Conservation (phyloP, 768 basidiomycete genomes). For the Omphalotus guepiniiformis region DNA sequence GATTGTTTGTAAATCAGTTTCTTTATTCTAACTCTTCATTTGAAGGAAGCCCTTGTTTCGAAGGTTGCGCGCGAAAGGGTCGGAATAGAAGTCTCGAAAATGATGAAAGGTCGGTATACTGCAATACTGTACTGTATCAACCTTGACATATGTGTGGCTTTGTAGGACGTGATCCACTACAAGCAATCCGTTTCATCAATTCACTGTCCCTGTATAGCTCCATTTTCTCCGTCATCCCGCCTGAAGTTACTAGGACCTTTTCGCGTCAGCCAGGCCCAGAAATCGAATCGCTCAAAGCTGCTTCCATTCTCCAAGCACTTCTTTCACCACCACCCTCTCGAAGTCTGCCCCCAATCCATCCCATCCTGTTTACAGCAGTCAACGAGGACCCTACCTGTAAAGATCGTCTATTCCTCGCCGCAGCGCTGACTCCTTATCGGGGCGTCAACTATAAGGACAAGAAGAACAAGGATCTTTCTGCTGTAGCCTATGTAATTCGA, state of each 20-base stretch:
- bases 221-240: constrained; percentile 56
- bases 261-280: constrained; percentile 38
- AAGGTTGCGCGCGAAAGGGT: constrained; percentile 92
- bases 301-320: constrained; percentile 53
- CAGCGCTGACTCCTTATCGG: constrained; percentile 69
- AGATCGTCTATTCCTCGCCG: constrained; percentile 74
- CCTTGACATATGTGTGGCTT: constrained; percentile 5
- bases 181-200: constrained; percentile 71
- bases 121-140: not conserved
- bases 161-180: constrained; percentile 69
- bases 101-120: constrained; percentile 69
- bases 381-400: constrained; percentile 33
- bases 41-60: constrained; percentile 56
- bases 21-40: not conserved
- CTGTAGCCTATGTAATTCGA: constrained; percentile 67
- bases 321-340: constrained; percentile 25
- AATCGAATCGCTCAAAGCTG: constrained; percentile 48
- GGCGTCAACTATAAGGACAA: constrained; percentile 53
- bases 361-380: constrained; percentile 37
- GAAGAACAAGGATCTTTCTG: constrained; percentile 57
- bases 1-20: constrained; percentile 3
- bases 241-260: constrained; percentile 36
- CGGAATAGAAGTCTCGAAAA: constrained; percentile 90
- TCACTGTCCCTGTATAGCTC: constrained; percentile 65
- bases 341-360: constrained; percentile 42